A percentile compares a stretch with the other conserved stretches of the same genome.
These are phyloP conservation scores for Linderniella brevidens DNA, from an alignment of 257 asterid genomes.

Conservation along the genomic window DNA sequence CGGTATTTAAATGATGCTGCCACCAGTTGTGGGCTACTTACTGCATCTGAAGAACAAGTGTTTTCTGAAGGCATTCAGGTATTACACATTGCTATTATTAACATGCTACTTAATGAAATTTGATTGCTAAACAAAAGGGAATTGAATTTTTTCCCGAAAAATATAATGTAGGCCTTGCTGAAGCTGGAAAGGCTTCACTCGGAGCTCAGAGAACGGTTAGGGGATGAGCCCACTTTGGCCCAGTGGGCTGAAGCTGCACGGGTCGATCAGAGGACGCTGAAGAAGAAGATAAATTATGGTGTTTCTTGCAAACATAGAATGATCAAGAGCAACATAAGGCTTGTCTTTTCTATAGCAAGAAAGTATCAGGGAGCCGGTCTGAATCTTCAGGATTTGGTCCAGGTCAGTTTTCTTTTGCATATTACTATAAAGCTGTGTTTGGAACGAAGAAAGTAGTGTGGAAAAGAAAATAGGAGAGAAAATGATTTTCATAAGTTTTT, in stretches of 20 bases:
- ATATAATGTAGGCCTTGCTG: slow-evolving; percentile 46
- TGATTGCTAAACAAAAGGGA: background rate
- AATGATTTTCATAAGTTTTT: no score
- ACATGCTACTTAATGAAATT: background rate
- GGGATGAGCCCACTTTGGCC: slow-evolving; percentile 42
- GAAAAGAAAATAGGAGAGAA: no score
- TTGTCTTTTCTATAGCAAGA: slow-evolving; percentile 89
- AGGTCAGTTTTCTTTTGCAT: slow-evolving; percentile 28
- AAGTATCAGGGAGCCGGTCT: slow-evolving; percentile 83
- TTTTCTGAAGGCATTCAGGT: slow-evolving; percentile 89
- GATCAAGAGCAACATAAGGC: slow-evolving; percentile 85
- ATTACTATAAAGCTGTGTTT: no score
- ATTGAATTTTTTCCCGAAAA: background rate
- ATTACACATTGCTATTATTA: slow-evolving; percentile 3
- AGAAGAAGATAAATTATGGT: slow-evolving; percentile 65
- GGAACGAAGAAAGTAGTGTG: no score
- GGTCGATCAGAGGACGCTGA: slow-evolving; percentile 61
- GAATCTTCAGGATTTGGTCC: slow-evolving; percentile 95
- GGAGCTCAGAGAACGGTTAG: slow-evolving; percentile 52
- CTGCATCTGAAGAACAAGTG: slow-evolving; percentile 69
- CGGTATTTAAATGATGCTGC: slow-evolving; percentile 75
- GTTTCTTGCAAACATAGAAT: slow-evolving; percentile 66
- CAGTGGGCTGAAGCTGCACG: slow-evolving; percentile 98
- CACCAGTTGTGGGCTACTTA: slow-evolving; percentile 50
- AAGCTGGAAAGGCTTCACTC: slow-evolving; percentile 65